Conservation (phyloP, 2,329 filamentous ascomycete genomes). For the Sporothrix curviconia region DNA sequence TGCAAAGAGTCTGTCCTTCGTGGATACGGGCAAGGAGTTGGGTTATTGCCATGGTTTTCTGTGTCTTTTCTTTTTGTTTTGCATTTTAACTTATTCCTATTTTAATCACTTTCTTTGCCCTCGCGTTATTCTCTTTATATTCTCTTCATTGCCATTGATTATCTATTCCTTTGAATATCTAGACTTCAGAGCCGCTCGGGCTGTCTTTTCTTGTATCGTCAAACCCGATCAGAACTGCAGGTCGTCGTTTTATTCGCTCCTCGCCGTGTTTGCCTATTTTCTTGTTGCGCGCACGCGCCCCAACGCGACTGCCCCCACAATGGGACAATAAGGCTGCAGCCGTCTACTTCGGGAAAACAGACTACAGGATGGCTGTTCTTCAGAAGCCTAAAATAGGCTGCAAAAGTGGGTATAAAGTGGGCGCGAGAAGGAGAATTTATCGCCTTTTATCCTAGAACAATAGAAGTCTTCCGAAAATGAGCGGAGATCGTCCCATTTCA, state of each 20-base stretch:
- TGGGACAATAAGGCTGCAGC: conserved; percentile 3
- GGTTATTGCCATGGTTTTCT: background rate
- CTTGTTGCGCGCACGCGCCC: background rate
- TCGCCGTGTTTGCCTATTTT: background rate
- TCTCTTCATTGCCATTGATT: background rate
- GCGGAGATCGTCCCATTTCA: too few relatives aligned
- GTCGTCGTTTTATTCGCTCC: background rate
- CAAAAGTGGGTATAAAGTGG: too few relatives aligned
- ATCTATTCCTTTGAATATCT: too few relatives aligned
- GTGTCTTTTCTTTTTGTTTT: background rate
- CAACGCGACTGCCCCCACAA: background rate
- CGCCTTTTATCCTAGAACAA: too few relatives aligned
- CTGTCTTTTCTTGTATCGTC: background rate
- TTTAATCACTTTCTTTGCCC: background rate
- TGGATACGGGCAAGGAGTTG: background rate
- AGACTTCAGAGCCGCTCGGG: too few relatives aligned
- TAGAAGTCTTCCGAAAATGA: too few relatives aligned
- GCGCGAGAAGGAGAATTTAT: too few relatives aligned
- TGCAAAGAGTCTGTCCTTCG: background rate
- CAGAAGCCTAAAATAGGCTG: too few relatives aligned
- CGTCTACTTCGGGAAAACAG: background rate
- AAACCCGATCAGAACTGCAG: background rate
- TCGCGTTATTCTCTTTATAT: background rate
- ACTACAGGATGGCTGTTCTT: too few relatives aligned
- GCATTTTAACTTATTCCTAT: background rate